Evolutionary conservation across 345 rosid species (phyloP).

Genomic region (Geranium rotundifolium): DNA sequence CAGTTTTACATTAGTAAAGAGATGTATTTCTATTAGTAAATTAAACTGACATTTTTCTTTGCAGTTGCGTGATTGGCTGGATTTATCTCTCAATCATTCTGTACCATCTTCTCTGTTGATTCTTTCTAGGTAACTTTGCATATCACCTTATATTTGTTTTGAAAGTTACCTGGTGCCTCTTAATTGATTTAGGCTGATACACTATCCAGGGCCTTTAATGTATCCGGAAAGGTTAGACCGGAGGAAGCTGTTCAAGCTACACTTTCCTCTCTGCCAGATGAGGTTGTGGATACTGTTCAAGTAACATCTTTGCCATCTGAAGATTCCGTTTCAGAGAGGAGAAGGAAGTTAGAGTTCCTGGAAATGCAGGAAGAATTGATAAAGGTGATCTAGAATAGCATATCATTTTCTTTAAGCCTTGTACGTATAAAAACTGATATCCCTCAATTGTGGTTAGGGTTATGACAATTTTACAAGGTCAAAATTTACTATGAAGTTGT

Average conservation of each 20-base stretch:
- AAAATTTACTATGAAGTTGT: not conserved
- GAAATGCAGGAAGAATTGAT: slow-evolving; percentile 98
- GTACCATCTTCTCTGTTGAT: slow-evolving; percentile 91
- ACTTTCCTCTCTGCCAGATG: slow-evolving; percentile 91
- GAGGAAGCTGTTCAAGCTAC: slow-evolving; percentile 99
- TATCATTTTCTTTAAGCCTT: not conserved
- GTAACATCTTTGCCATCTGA: slow-evolving; percentile 85
- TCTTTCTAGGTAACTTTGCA: slow-evolving; percentile 58
- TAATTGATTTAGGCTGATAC: slow-evolving; percentile 4
- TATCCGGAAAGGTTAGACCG: slow-evolving; percentile 85
- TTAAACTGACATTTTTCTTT: slow-evolving; percentile 13
- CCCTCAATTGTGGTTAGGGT: not conserved
- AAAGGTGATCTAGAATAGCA: slow-evolving; percentile 34
- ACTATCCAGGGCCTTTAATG: slow-evolving; percentile 62
- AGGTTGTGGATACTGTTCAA: slow-evolving; percentile 88
- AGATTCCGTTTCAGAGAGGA: slow-evolving; percentile 83
- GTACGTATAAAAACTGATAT: not conserved
- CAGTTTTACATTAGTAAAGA: not conserved
- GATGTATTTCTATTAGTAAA: not conserved
- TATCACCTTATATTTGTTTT: slow-evolving; percentile 8
- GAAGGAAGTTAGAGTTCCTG: slow-evolving; percentile 85
- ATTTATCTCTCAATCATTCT: slow-evolving; percentile 80
- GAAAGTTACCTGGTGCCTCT: not conserved
- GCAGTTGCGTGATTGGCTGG: slow-evolving; percentile 91
- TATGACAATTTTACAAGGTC: not conserved